phyloP scores from a whole-genome alignment of 257 asterid species.

The Solanum gandarillasii region DNA sequence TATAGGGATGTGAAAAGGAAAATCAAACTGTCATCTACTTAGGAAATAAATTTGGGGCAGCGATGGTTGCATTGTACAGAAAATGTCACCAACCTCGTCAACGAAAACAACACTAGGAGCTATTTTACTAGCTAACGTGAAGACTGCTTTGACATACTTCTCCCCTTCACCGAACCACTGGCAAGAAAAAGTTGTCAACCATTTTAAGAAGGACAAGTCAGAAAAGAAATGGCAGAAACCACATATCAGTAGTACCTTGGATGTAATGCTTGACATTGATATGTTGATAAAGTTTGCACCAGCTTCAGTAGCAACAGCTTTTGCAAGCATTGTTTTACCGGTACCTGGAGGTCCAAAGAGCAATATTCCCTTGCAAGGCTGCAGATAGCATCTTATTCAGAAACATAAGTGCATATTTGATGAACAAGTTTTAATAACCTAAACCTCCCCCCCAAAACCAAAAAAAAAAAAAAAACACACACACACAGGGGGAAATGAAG shows the following conservation, averaged over 20 bases:
- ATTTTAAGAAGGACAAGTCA: background rate
- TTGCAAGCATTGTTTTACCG: slow-evolving; percentile 89
- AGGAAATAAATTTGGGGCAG: background rate
- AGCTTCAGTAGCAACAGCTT: slow-evolving; percentile 94
- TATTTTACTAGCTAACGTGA: slow-evolving; percentile 80
- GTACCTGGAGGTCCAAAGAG: slow-evolving; percentile 96
- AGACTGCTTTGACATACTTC: slow-evolving; percentile 83
- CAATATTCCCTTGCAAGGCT: slow-evolving; percentile 94
- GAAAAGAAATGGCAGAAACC: background rate
- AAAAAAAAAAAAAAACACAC: background rate
- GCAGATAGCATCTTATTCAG: slow-evolving; percentile 18
- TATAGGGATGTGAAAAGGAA: background rate
- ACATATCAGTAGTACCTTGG: slow-evolving; percentile 38
- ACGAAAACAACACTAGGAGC: slow-evolving; percentile 79
- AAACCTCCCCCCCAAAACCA: background rate
- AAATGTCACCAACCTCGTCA: slow-evolving; percentile 59
- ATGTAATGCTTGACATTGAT: slow-evolving; percentile 89
- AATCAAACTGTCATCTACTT: background rate
- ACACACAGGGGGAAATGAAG: background rate
- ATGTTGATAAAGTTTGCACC: slow-evolving; percentile 86
- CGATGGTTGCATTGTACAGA: background rate
- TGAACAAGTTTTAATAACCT: background rate
- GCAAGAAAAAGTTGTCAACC: background rate
- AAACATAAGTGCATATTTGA: background rate
- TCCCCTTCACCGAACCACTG: slow-evolving; percentile 98